Conservation (phyloP, 345 rosid species). For the Citrus inodora region DNA sequence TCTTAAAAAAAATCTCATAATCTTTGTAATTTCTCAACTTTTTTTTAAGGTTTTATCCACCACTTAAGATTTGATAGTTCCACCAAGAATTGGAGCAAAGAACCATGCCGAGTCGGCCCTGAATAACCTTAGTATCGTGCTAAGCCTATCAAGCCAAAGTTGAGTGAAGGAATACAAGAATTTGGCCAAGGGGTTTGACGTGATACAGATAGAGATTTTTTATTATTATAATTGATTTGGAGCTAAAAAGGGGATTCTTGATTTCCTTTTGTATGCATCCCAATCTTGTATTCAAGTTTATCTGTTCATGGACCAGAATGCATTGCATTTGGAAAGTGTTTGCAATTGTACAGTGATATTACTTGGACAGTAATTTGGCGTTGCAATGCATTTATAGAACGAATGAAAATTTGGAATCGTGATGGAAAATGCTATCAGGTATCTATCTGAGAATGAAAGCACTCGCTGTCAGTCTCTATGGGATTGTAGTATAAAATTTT, state of each 20-base stretch:
- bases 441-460: constrained; percentile 33
- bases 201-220: background rate
- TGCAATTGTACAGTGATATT: no score
- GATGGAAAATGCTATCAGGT: constrained; percentile 45
- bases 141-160: no score
- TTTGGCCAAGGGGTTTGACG: no score
- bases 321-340: background rate
- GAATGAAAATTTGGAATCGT: constrained; percentile 31
- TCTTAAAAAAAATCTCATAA: no score
- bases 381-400: constrained; percentile 35
- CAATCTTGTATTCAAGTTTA: background rate
- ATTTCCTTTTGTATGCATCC: background rate
- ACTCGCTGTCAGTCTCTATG: constrained; percentile 30
- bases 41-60: no score
- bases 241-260: background rate
- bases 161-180: no score
- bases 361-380: constrained; percentile 14
- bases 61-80: no score
- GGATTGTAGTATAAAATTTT: no score
- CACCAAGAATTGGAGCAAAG: no score
- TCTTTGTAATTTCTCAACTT: no score
- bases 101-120: no score
- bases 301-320: background rate
- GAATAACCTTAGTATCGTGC: no score
- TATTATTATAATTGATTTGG: background rate